These are phyloP conservation scores for Agroathelia rolfsii DNA, from an alignment of 1,284 basidiomycete species.

Conservation along the genomic window DNA sequence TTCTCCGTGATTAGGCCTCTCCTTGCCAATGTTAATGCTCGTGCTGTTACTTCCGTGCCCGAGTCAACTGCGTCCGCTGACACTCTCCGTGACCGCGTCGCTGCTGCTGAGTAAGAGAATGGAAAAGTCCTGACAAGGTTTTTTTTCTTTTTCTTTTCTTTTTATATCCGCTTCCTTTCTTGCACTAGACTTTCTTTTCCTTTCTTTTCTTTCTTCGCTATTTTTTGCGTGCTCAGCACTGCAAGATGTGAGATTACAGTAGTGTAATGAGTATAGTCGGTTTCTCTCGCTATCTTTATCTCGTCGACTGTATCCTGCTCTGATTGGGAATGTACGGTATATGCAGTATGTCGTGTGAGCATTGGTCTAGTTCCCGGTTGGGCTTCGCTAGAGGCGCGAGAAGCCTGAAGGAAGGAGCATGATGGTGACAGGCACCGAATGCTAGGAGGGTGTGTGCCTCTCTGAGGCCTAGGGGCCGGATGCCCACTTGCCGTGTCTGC, in stretches of 20 bases:
- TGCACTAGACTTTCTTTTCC: constrained; percentile 5
- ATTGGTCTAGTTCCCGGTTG: no score
- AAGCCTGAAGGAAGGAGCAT: no score
- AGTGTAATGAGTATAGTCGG: constrained; percentile 7
- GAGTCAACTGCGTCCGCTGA: constrained; percentile 16
- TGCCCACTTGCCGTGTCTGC: no score
- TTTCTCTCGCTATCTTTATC: no score
- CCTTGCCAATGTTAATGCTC: constrained; percentile 38
- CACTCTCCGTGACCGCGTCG: neutral
- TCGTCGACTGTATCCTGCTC: constrained; percentile 4
- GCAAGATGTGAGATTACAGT: constrained; percentile 7
- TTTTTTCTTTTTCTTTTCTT: constrained; percentile 1
- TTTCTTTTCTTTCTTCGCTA: constrained; percentile 5
- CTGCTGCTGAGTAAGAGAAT: no score
- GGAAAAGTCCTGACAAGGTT: neutral
- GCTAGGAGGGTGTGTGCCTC: no score
- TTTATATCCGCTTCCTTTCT: neutral
- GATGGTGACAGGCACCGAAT: no score
- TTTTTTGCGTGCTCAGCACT: constrained; percentile 5
- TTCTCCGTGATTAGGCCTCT: constrained; percentile 60
- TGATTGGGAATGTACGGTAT: constrained; percentile 7
- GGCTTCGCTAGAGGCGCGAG: no score
- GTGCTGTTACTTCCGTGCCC: constrained; percentile 14
- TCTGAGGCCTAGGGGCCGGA: no score
- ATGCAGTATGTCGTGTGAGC: constrained; percentile 6